Evolutionary conservation across 2,329 filamentous ascomycete species (phyloP).

Genomic region (Stagonosporopsis cucurbitacearum): DNA sequence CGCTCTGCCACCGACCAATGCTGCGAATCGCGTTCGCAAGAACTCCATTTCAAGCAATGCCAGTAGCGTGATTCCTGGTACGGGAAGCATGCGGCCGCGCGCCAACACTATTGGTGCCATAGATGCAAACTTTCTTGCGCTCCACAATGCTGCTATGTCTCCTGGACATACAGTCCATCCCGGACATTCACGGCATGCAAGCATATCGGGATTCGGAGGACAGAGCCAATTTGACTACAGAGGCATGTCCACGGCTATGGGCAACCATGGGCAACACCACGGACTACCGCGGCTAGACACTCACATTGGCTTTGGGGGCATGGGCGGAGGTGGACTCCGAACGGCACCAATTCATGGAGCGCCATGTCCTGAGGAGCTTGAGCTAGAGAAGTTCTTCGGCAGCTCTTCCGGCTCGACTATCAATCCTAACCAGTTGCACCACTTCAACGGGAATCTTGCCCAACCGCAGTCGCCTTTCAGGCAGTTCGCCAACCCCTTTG

Average conservation of each 20-base stretch:
- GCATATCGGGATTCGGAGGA: slow-evolving; percentile 69
- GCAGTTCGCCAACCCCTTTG: slow-evolving; percentile 58
- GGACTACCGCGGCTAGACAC: slow-evolving; percentile 86
- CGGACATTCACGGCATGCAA: slow-evolving; percentile 73
- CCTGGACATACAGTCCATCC: slow-evolving; percentile 58
- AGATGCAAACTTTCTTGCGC: slow-evolving; percentile 71
- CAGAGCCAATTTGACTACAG: slow-evolving; percentile 68
- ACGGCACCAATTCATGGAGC: slow-evolving; percentile 71
- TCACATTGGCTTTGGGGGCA: slow-evolving; percentile 73
- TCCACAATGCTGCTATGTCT: slow-evolving; percentile 59
- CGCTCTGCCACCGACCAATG: slow-evolving; percentile 69
- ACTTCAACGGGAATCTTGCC: slow-evolving; percentile 80
- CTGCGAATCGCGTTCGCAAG: slow-evolving; percentile 81
- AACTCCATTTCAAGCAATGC: slow-evolving; percentile 78
- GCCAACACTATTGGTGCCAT: slow-evolving; percentile 97
- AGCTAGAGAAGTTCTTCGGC: slow-evolving; percentile 75
- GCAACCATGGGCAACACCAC: slow-evolving; percentile 70
- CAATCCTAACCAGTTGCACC: slow-evolving; percentile 76
- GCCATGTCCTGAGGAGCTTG: slow-evolving; percentile 66
- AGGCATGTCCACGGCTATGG: slow-evolving; percentile 72
- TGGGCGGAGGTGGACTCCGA: slow-evolving; percentile 68
- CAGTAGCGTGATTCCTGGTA: slow-evolving; percentile 55
- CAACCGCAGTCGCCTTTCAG: slow-evolving; percentile 59
- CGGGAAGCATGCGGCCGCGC: slow-evolving; percentile 76
- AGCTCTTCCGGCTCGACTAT: slow-evolving; percentile 62